Conservation (phyloP, 345 rosid species). For the Psidium guajava region DNA sequence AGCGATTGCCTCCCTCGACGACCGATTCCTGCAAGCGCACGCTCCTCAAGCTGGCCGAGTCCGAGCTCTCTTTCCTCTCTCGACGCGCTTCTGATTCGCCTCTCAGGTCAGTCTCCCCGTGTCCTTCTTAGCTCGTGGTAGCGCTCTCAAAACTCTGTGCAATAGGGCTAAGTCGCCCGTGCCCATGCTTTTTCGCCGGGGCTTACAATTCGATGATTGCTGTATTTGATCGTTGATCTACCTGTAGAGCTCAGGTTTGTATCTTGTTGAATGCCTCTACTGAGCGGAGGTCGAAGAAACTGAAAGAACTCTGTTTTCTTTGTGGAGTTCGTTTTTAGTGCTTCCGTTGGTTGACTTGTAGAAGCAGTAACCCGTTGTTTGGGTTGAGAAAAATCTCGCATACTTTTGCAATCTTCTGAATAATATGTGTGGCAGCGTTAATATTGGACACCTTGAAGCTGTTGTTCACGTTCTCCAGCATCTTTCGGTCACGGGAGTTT, state of each 20-base stretch:
- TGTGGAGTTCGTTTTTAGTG: not conserved
- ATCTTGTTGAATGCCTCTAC: too few species aligned
- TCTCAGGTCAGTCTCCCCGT: conserved; percentile 31
- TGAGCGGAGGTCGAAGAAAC: not conserved
- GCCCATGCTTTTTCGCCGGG: not conserved
- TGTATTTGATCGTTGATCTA: not conserved
- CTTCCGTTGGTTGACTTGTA: not conserved
- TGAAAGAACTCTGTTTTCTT: not conserved
- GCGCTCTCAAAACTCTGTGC: not conserved
- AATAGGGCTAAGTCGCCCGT: not conserved
- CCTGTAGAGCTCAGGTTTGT: too few species aligned
- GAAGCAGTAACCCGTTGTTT: not conserved
- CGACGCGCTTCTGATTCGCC: conserved; percentile 18
- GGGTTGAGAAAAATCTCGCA: not conserved
- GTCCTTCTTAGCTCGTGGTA: not conserved
- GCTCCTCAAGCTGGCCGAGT: conserved; percentile 52
- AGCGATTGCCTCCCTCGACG: conserved; percentile 23
- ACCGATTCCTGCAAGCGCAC: conserved; percentile 43
- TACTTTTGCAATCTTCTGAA: not conserved
- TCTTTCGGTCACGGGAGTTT: conserved; percentile 52
- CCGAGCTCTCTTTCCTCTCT: conserved; percentile 72
- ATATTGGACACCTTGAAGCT: conserved; percentile 80
- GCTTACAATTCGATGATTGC: not conserved
- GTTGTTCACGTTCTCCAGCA: conserved; percentile 45
- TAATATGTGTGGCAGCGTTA: conserved; percentile 28